Base-by-base conservation (phyloP, 2,329 filamentous ascomycete species). In the Aureobasidium sp. region DNA sequence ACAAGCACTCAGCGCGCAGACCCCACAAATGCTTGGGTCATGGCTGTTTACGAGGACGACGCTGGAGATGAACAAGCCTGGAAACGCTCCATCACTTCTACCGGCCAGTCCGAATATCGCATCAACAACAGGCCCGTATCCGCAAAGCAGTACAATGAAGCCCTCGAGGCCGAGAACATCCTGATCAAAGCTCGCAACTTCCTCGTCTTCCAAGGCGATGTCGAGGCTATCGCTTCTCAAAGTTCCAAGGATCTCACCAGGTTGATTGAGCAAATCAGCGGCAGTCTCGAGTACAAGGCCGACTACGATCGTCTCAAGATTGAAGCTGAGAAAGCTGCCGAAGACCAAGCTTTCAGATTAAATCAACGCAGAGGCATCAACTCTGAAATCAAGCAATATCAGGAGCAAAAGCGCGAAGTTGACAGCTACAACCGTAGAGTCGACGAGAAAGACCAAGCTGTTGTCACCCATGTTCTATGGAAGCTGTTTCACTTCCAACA, bases 41-140 rank as follows among this genome's bases (percentile, higher is more conserved):
- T 96, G 91, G 94, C 94, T 31, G 93, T 99, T 17, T 99, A 97
- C 74, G 92, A 96, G 72, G 94, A 99, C 70, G 94, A 99, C 71
- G 91, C 91, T 2, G 93, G 91, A 49, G 90, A 96, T 69, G 90
- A 95, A 73, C 92, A 96, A 71, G 86, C 87, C 66, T 99, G 94
- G 94, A 96, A 96, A 77, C 89, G 94, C 63, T 87, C 86, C 66
- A 99, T 99, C 73, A 97, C 92, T 4, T 90, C 82, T 67, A 82
- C 86, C 64, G 94, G 94, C 49, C 85, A 86, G 29, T 96, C 92
- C 78, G 93, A 97, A 74, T 99, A 97, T 74, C 87, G 93, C 63
- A 96, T 99, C 79, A 97, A 99, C 76, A 91, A 95, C 67, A 87
- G 88, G 54, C 79, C 88, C 38, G 94, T 99, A 50, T 90, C 86